Percentiles rank a stretch among this genome's conserved stretches.
Evolutionary conservation across 2,329 filamentous ascomycete genomes (phyloP).

Genomic region (Domatiomyces catenatus): DNA sequence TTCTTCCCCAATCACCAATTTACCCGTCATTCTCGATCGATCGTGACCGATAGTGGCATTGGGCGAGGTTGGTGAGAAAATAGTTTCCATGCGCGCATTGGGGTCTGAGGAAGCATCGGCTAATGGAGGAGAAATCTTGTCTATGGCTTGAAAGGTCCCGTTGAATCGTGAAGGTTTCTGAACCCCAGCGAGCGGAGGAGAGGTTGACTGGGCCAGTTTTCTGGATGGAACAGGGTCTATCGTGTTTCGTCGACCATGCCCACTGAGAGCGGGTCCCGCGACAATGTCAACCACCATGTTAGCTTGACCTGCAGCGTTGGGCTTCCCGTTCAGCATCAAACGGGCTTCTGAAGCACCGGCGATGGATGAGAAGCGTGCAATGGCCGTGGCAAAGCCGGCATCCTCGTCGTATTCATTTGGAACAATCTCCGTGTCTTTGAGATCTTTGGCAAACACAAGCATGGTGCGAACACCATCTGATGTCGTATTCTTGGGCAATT

Average conservation of each 20-base stretch:
- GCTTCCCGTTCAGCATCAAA: conserved; percentile 45
- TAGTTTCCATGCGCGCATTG: conserved; percentile 35
- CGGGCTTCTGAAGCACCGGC: conserved; percentile 45
- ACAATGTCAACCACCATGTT: conserved; percentile 41
- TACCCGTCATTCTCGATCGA: conserved; percentile 39
- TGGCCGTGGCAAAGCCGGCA: conserved; percentile 39
- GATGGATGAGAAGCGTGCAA: conserved; percentile 43
- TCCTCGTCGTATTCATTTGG: conserved; percentile 41
- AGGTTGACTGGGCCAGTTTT: conserved; percentile 17
- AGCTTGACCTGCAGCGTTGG: conserved; percentile 45
- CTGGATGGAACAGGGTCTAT: conserved; percentile 35
- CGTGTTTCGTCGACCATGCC: conserved; percentile 33
- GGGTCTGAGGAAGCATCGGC: conserved; percentile 37
- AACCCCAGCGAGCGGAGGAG: conserved; percentile 24
- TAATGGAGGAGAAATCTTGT: conserved; percentile 38
- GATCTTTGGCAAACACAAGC: conserved; percentile 49
- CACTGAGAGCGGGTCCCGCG: conserved; percentile 25
- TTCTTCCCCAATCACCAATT: conserved; percentile 49
- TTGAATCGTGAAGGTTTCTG: conserved; percentile 45
- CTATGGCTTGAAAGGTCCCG: conserved; percentile 44
- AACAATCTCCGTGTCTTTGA: conserved; percentile 44
- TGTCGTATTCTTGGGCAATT: conserved; percentile 43
- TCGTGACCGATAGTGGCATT: conserved; percentile 37
- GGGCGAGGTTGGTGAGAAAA: conserved; percentile 48
- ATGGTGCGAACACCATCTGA: conserved; percentile 45